These are phyloP conservation scores for Casuarina cunninghamiana DNA, from an alignment of 306 rosid species.

Conservation along the genomic window DNA sequence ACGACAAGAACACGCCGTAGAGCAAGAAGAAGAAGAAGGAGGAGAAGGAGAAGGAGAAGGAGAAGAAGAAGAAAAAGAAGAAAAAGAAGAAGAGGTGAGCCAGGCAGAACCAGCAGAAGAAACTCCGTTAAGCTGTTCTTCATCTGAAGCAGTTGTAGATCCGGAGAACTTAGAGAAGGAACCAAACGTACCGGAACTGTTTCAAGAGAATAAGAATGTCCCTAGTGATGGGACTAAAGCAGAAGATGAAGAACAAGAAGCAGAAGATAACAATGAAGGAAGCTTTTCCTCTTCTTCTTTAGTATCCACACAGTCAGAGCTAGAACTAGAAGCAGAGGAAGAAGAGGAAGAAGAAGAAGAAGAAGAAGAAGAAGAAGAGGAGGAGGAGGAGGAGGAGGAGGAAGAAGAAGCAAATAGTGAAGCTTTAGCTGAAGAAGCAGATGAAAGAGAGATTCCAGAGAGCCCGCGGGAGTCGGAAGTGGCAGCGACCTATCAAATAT, in stretches of 20 bases:
- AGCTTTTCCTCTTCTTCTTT: constrained; percentile 25
- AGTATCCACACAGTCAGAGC: constrained; percentile 1
- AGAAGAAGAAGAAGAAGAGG: no score
- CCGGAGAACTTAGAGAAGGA: constrained; percentile 33
- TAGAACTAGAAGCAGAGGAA: constrained; percentile 32
- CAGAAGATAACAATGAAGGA: background rate
- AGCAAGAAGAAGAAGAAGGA: constrained; percentile 9
- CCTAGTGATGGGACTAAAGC: background rate
- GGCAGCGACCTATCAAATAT: constrained; percentile 24
- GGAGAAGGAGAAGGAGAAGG: background rate
- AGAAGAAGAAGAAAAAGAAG: no score
- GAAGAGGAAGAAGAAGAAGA: background rate
- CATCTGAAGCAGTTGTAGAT: constrained; percentile 29
- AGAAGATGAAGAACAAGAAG: constrained; percentile 5
- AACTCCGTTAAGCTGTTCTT: constrained; percentile 18
- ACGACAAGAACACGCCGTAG: background rate
- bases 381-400: background rate
- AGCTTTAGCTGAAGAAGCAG: constrained; percentile 11
- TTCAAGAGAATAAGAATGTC: constrained; percentile 23
- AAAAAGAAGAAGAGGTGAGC: background rate
- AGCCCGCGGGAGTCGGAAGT: constrained; percentile 25
- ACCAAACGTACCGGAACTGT: constrained; percentile 5
- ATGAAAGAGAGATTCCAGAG: constrained; percentile 23
- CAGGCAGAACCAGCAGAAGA: constrained; percentile 20
- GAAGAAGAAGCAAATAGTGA: background rate